Evolutionary conservation across 1,139 yeast species (phyloP).

Genomic region (Diutina catenulata): DNA sequence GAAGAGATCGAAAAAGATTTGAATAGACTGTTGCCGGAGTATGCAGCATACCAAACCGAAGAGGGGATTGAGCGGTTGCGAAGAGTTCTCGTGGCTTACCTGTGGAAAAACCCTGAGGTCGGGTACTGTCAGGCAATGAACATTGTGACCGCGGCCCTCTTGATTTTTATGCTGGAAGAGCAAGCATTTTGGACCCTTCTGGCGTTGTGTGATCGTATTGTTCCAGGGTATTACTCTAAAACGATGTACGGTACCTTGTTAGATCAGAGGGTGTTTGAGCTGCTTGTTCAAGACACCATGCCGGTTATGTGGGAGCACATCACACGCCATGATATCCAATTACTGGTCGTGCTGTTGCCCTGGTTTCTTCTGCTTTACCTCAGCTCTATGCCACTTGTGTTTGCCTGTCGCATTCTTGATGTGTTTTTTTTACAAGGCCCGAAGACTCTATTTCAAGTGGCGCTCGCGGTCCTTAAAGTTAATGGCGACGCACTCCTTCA

Average conservation of each 20-base stretch:
- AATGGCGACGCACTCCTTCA: conserved; percentile 75
- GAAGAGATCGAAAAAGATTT: conserved; percentile 96
- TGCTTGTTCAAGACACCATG: conserved; percentile 79
- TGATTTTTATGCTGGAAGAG: conserved; percentile 92
- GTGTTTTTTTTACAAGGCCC: conserved; percentile 88
- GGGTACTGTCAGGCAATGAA: conserved; percentile 99
- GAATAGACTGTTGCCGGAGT: conserved; percentile 89
- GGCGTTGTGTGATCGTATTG: conserved; percentile 69
- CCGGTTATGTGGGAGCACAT: conserved; percentile 85
- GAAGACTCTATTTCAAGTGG: conserved; percentile 82
- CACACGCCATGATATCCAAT: conserved; percentile 67
- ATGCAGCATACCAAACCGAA: conserved; percentile 78
- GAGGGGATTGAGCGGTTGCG: conserved; percentile 82
- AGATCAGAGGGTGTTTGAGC: conserved; percentile 90
- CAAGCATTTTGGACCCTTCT: conserved; percentile 94
- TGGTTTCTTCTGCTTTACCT: conserved; percentile 91
- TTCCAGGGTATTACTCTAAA: conserved; percentile 93
- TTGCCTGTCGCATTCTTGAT: conserved; percentile 86
- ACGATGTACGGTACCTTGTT: conserved; percentile 96
- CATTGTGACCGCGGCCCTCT: conserved; percentile 85
- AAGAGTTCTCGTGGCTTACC: conserved; percentile 82
- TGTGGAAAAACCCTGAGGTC: conserved; percentile 95
- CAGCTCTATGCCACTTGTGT: conserved; percentile 89
- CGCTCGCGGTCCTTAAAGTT: conserved; percentile 73
- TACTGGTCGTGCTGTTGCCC: conserved; percentile 90